Evolutionary conservation across 208 protist genomes (phyloP).

Genomic region (Angomonas ambiguus): DNA sequence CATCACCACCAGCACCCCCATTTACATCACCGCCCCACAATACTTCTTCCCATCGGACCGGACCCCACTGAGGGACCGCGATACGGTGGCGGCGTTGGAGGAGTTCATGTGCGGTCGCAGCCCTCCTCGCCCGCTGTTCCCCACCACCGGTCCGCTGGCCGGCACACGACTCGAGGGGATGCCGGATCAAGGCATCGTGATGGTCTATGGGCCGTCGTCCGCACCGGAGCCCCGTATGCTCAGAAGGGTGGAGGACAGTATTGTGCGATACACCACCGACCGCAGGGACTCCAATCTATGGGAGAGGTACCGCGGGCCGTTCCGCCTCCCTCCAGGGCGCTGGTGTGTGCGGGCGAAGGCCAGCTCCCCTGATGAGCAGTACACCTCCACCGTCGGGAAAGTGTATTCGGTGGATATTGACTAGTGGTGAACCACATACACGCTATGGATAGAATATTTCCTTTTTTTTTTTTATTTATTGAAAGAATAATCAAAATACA

Average conservation of each 20-base stretch:
- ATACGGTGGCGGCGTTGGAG: constrained; percentile 23
- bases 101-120: constrained; percentile 20
- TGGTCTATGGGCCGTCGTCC: not conserved
- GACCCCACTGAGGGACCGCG: constrained; percentile 16
- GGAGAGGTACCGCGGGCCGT: constrained; percentile 31
- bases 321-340: constrained; percentile 63
- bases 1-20: constrained; percentile 45
- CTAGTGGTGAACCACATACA: constrained; percentile 9
- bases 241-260: constrained; percentile 19
- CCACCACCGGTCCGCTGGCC: constrained; percentile 9
- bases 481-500: not conserved
- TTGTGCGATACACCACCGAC: constrained; percentile 52
- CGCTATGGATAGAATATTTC: constrained; percentile 2
- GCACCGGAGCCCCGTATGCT: constrained; percentile 13
- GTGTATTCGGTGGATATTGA: constrained; percentile 69
- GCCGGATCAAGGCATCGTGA: constrained; percentile 6
- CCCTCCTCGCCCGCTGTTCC: not conserved
- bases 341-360: constrained; percentile 75
- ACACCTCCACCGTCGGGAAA: constrained; percentile 34
- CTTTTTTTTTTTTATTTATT: constrained; percentile 6
- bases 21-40: constrained; percentile 37
- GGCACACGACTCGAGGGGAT: constrained; percentile 7
- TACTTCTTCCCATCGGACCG: constrained; percentile 26
- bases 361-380: constrained; percentile 23
- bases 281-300: constrained; percentile 50